A percentile compares a stretch with the other conserved stretches of the same genome.
Evolutionary conservation across 2,329 filamentous ascomycete species (phyloP).

Genomic region (Neofusicoccum cordaticola): DNA sequence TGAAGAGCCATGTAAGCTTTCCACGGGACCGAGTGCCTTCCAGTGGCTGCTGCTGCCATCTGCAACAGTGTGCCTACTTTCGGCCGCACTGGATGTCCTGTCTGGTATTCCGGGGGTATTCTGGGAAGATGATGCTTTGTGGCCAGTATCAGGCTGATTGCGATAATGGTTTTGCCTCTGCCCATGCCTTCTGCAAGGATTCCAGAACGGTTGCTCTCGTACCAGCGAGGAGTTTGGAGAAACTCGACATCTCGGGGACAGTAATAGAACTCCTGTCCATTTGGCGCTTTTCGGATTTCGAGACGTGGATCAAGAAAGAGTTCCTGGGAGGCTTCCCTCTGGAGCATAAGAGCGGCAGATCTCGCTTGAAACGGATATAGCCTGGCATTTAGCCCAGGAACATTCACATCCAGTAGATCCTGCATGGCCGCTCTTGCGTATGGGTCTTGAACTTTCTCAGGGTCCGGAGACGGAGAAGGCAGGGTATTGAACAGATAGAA

Average conservation of each 20-base stretch:
- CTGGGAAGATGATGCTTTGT: constrained; percentile 67
- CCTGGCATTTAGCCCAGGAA: constrained; percentile 57
- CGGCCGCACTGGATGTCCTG: constrained; percentile 40
- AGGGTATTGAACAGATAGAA: constrained; percentile 72
- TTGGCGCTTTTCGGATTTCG: constrained; percentile 57
- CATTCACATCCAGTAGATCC: constrained; percentile 48
- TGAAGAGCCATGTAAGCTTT: constrained; percentile 59
- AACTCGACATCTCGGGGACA: constrained; percentile 63
- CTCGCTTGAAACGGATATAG: constrained; percentile 78
- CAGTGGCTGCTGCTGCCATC: constrained; percentile 71
- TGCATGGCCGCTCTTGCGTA: constrained; percentile 55
- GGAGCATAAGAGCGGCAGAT: constrained; percentile 79
- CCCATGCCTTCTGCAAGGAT: constrained; percentile 78
- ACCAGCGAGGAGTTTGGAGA: constrained; percentile 64
- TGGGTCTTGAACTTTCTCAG: constrained; percentile 47
- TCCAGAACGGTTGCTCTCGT: constrained; percentile 72
- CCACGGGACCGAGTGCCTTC: constrained; percentile 68
- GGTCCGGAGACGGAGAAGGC: constrained; percentile 63
- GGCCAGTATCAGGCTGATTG: constrained; percentile 67
- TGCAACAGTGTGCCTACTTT: constrained; percentile 64
- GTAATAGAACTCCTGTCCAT: constrained; percentile 65
- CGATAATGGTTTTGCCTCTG: constrained; percentile 83
- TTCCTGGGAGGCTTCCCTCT: constrained; percentile 68
- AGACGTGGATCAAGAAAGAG: constrained; percentile 72
- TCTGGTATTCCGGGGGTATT: constrained; percentile 61